Evolutionary conservation across 1,284 basidiomycete genomes (phyloP).

Genomic region (Ustilago bromivora): DNA sequence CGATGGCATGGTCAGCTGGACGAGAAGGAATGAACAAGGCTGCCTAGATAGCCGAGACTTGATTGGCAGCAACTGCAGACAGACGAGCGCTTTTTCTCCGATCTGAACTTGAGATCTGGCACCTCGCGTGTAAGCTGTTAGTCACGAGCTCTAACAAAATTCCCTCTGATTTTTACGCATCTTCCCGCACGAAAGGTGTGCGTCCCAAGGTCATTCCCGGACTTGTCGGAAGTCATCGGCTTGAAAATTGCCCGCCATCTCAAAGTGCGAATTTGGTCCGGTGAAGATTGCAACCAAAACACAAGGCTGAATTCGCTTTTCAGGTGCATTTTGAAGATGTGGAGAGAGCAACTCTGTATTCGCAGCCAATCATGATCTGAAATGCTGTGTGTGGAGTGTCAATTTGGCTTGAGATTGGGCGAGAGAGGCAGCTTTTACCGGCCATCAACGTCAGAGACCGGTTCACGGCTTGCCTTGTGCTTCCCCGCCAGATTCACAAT

Average conservation of each 20-base stretch:
- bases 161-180: neutral
- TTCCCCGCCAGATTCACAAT: conserved; percentile 12
- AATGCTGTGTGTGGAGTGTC: neutral
- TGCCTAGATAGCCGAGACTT: conserved; percentile 6
- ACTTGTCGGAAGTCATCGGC: conserved; percentile 38
- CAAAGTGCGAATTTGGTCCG: neutral
- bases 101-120: neutral
- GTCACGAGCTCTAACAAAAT: neutral
- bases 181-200: neutral
- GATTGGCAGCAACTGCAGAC: neutral
- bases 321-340: neutral
- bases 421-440: neutral
- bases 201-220: conserved; percentile 9
- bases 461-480: conserved; percentile 4
- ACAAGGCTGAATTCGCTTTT: neutral
- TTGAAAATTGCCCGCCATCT: conserved; percentile 2
- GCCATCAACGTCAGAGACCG: conserved; percentile 7
- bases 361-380: conserved; percentile 14
- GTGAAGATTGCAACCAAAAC: conserved; percentile 1
- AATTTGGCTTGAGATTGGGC: too few species aligned
- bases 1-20: neutral
- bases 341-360: conserved; percentile 6
- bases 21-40: neutral
- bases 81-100: neutral
- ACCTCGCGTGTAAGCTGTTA: neutral